Percentiles rank a stretch among this genome's conserved stretches.
Conservation (phyloP, 352 stramenopile species). For the Peronospora destructor region DNA sequence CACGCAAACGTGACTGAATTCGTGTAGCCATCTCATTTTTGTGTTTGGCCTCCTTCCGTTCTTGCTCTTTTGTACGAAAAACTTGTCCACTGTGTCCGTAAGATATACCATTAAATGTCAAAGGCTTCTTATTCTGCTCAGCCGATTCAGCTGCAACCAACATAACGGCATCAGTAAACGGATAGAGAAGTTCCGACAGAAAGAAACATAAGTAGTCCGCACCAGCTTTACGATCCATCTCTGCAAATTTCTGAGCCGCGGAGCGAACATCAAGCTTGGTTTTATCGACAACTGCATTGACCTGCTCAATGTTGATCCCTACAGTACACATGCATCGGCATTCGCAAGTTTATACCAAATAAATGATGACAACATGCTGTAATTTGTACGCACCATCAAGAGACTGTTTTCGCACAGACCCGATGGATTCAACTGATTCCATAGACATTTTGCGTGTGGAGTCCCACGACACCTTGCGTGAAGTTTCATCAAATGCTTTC, state of each 20-base stretch:
- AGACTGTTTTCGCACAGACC: conserved; percentile 30
- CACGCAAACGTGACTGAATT: conserved; percentile 40
- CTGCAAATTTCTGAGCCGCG: conserved; percentile 51
- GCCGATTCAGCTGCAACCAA: conserved; percentile 24
- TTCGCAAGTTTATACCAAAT: background rate
- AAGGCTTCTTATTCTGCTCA: conserved; percentile 33
- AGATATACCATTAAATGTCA: conserved; percentile 31
- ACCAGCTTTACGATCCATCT: conserved; percentile 62
- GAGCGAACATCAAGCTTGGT: conserved; percentile 45
- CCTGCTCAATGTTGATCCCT: conserved; percentile 51
- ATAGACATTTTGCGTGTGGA: conserved; percentile 30
- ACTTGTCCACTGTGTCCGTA: conserved; percentile 16
- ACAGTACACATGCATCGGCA: background rate
- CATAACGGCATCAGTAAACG: conserved; percentile 4
- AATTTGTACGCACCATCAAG: conserved; percentile 23
- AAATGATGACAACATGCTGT: background rate
- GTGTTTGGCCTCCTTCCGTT: conserved; percentile 17
- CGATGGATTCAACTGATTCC: conserved; percentile 35
- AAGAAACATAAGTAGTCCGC: conserved; percentile 2
- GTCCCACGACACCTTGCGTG: conserved; percentile 33
- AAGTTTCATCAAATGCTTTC: conserved; percentile 30
- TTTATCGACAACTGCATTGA: conserved; percentile 49
- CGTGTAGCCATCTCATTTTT: conserved; percentile 40
- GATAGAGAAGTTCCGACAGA: background rate
- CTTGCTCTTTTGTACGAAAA: conserved; percentile 31